phyloP scores from a whole-genome alignment of 2,329 filamentous ascomycete species.

The Aureobasidium lini region DNA sequence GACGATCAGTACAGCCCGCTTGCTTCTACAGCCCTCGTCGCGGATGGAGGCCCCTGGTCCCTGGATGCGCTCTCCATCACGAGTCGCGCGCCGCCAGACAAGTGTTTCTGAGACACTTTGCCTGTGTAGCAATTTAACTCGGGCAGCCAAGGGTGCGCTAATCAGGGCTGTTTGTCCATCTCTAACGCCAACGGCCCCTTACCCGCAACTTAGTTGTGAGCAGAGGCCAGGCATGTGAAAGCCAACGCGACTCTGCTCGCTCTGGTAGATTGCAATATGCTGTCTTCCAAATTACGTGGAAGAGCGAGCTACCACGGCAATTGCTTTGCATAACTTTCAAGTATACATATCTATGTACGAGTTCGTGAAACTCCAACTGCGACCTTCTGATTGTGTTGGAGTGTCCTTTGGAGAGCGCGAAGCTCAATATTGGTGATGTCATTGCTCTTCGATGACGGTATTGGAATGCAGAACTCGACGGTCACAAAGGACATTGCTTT shows the following conservation, averaged over 20 bases:
- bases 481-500: background rate
- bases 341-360: background rate
- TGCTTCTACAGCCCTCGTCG: background rate
- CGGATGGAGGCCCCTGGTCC: background rate
- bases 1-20: background rate
- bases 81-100: constrained; percentile 5
- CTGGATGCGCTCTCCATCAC: background rate
- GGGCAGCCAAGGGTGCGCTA: constrained; percentile 3
- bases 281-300: background rate
- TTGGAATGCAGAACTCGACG: background rate
- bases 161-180: background rate
- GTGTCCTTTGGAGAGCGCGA: no score
- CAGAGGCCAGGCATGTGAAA: constrained; percentile 7
- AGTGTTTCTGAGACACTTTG: constrained; percentile 6
- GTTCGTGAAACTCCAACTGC: no score
- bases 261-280: background rate
- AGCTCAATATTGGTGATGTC: background rate
- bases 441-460: background rate
- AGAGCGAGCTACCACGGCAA: background rate
- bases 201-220: constrained; percentile 4
- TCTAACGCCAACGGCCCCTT: constrained; percentile 8
- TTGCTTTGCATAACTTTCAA: background rate
- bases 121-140: constrained; percentile 2
- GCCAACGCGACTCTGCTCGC: background rate
- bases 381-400: no score